Base-by-base conservation (phyloP, 192 early-diverging fungal genomes). In the Entophlyctis luteolus region DNA sequence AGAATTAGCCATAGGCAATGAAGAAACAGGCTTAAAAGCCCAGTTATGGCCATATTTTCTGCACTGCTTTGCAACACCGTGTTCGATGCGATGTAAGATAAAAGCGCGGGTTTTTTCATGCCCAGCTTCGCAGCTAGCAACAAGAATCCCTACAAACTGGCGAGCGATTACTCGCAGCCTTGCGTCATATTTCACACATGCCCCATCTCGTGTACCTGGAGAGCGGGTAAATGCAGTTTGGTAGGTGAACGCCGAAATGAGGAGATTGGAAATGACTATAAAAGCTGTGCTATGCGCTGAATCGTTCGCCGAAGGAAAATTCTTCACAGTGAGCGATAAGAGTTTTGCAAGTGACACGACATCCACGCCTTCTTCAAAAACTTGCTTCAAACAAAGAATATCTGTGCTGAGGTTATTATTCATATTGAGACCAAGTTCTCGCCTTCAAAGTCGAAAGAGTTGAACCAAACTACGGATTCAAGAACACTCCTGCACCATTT, bases 401-500 rank as follows among this genome's bases (percentile, higher is more conserved):
- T 63, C 60, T 63, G 33, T 8, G 10, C n/a, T n/a, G 10, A 55
- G 49, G 6, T 50, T 4, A 52, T 22, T 18, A 52, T 52, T 52
- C 27, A 55, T 12, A n/a, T n/a, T n/a, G n/a, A n/a, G n/a, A n/a
- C n/a, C 4, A 55, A 55, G 5, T 10, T 34, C 3, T 28, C 14
- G 50, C 60, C 60, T 29, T 63, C 60, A 10, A 25, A 23, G n/a
- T 27, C 31, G 16, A 63, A 25, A 0, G 60, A 63, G 60, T 63
- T 63, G 60, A 63, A 63, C 60, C 60, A 63, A 49, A 47, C 23
- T 29, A 49, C 60, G n/a, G 60, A 31, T 63, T 63, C 60, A 4
- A 63, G 22, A 10, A 63, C 47, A 23, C 47, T 25, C 22, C 60
- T 22, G 3, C 20, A 23, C 60, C 60, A 63, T 63, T 63, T 63